Evolutionary conservation across 179 eudicot genomes (phyloP).

Genomic region (Camellia oleifera): DNA sequence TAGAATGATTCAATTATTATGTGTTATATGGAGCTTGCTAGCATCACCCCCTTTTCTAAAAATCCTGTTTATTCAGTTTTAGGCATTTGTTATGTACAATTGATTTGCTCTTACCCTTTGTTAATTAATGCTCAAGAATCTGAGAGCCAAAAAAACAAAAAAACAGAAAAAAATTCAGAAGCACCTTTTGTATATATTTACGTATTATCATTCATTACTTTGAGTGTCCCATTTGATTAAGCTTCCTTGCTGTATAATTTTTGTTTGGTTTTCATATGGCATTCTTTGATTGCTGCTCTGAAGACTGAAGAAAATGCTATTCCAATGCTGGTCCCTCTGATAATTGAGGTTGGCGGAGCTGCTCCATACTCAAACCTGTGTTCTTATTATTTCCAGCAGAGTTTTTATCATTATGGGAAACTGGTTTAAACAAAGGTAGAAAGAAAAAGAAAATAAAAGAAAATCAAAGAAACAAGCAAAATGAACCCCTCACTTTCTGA

Average conservation of each 20-base stretch:
- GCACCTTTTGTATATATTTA: not conserved
- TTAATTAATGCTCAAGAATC: not conserved
- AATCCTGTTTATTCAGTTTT: not conserved
- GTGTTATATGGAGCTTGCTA: not conserved
- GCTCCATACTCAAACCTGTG: not conserved
- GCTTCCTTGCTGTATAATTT: not conserved
- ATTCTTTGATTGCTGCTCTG: constrained; percentile 2
- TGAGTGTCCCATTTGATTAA: not conserved
- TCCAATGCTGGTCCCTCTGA: not conserved
- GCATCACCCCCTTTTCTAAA: not conserved
- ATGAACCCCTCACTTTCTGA: not conserved
- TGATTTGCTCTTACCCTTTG: not conserved
- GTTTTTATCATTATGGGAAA: not conserved
- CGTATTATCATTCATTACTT: not conserved
- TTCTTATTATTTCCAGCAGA: not conserved
- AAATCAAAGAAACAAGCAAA: not conserved
- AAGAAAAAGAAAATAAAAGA: not conserved
- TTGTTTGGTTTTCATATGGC: not conserved
- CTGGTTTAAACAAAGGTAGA: not conserved
- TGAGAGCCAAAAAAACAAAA: too few relatives aligned
- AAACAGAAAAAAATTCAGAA: not conserved
- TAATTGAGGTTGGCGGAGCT: not conserved
- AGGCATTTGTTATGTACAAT: not conserved
- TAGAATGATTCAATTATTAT: constrained; percentile 11
- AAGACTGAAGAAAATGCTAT: not conserved